A percentile compares a stretch with the other conserved stretches of the same genome.
These are phyloP conservation scores for Peronospora tabacina DNA, from an alignment of 352 stramenopile species.

Conservation along the genomic window DNA sequence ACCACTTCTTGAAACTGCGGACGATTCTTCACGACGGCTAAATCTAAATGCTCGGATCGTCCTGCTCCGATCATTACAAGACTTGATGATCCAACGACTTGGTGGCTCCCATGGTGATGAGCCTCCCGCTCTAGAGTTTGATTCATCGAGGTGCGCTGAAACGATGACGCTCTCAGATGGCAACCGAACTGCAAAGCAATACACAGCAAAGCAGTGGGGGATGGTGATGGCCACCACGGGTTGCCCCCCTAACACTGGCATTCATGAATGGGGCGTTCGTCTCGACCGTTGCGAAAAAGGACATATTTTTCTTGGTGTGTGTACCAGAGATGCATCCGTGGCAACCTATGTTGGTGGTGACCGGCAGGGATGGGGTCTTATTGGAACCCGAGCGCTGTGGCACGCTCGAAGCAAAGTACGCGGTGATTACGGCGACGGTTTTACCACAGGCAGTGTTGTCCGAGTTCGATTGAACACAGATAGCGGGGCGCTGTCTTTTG, in stretches of 20 bases:
- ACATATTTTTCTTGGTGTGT: slow-evolving; percentile 87
- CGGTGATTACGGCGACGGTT: slow-evolving; percentile 83
- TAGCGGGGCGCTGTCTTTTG: slow-evolving; percentile 81
- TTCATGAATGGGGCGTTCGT: slow-evolving; percentile 83
- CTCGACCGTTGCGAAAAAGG: slow-evolving; percentile 86
- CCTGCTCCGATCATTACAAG: slow-evolving; percentile 74
- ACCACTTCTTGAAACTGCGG: slow-evolving; percentile 45
- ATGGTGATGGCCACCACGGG: slow-evolving; percentile 85
- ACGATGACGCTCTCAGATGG: slow-evolving; percentile 83
- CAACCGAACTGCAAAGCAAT: slow-evolving; percentile 82
- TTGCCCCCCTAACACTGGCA: slow-evolving; percentile 75
- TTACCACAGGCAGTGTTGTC: slow-evolving; percentile 80
- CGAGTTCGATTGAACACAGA: slow-evolving; percentile 81
- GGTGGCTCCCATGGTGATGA: slow-evolving; percentile 65
- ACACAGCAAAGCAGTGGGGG: slow-evolving; percentile 87
- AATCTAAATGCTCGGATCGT: slow-evolving; percentile 45
- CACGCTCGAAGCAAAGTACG: slow-evolving; percentile 86
- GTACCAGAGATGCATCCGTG: slow-evolving; percentile 76
- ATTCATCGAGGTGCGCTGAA: slow-evolving; percentile 78
- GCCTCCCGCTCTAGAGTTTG: slow-evolving; percentile 76
- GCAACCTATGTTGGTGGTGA: slow-evolving; percentile 86
- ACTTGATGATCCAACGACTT: slow-evolving; percentile 79
- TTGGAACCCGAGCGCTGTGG: slow-evolving; percentile 83
- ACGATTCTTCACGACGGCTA: slow-evolving; percentile 11
- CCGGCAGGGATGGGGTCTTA: slow-evolving; percentile 83